phyloP scores from a whole-genome alignment of 2,329 filamentous ascomycete species.

The Chlorencoelia australis region DNA sequence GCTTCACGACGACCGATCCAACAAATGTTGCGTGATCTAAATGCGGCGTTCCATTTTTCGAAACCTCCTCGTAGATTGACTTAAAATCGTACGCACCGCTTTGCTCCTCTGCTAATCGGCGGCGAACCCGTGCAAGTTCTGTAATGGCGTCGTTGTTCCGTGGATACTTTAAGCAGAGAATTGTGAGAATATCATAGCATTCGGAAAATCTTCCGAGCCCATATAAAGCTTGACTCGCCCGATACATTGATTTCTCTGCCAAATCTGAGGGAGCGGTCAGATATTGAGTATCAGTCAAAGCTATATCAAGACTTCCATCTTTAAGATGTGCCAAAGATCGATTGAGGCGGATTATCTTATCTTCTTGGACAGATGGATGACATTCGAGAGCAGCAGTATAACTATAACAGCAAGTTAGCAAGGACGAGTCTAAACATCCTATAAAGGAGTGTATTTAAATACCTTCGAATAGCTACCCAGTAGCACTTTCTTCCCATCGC shows the following conservation, averaged over 20 bases:
- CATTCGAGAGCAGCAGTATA: slow-evolving; percentile 12
- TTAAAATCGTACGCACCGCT: slow-evolving; percentile 12
- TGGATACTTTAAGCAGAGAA: slow-evolving; percentile 6
- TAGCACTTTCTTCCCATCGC: slow-evolving; percentile 2
- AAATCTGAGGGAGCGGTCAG: not conserved
- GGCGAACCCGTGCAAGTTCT: slow-evolving; percentile 4
- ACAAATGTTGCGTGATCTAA: slow-evolving; percentile 13
- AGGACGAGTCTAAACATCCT: slow-evolving; percentile 13
- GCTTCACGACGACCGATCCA: slow-evolving; percentile 5
- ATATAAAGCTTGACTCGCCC: slow-evolving; percentile 7
- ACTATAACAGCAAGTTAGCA: slow-evolving; percentile 14
- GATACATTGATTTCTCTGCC: slow-evolving; percentile 7
- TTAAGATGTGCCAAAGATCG: slow-evolving; percentile 28
- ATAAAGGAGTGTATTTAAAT: not conserved
- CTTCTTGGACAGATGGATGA: slow-evolving; percentile 26
- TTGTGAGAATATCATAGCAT: slow-evolving; percentile 5
- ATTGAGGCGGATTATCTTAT: slow-evolving; percentile 25
- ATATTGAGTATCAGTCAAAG: slow-evolving; percentile 21
- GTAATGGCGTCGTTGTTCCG: slow-evolving; percentile 1
- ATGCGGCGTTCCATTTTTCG: slow-evolving; percentile 4
- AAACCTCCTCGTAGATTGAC: slow-evolving; percentile 9
- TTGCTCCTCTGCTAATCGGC: slow-evolving; percentile 10
- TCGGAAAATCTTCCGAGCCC: slow-evolving; percentile 4
- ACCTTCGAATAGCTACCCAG: slow-evolving; percentile 6
- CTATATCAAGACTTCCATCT: slow-evolving; percentile 28